Conservation (phyloP, 306 rosid species). For the Dryas drummondii region DNA sequence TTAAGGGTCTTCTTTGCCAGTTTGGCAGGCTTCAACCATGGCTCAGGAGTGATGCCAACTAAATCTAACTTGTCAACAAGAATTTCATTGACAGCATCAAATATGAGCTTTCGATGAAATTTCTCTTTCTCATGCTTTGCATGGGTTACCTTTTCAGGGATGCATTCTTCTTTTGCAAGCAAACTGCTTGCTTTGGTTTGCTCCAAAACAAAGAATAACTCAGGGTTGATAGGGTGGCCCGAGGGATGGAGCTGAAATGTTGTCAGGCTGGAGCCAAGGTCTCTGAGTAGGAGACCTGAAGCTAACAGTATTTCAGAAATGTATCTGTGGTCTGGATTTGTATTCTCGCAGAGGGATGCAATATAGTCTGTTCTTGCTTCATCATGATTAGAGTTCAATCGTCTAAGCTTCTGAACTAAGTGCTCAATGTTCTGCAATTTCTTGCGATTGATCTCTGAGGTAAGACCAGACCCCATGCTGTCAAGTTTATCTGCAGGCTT, state of each 20-base stretch:
- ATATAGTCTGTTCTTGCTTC: constrained; percentile 76
- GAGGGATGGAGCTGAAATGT: constrained; percentile 78
- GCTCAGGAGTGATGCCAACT: constrained; percentile 41
- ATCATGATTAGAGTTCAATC: constrained; percentile 68
- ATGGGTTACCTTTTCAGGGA: constrained; percentile 33
- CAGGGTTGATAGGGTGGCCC: constrained; percentile 81
- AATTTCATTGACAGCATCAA: constrained; percentile 82
- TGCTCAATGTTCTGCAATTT: constrained; percentile 70
- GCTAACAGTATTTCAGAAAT: constrained; percentile 79
- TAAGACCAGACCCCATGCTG: constrained; percentile 36
- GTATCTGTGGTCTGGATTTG: constrained; percentile 83
- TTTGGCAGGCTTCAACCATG: constrained; percentile 55
- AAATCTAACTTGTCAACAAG: constrained; percentile 50
- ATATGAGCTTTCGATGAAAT: constrained; percentile 69
- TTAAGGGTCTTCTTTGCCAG: constrained; percentile 55
- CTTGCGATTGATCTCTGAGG: constrained; percentile 62
- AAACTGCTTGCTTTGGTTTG: constrained; percentile 76
- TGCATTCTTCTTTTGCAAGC: constrained; percentile 50
- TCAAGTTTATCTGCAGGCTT: constrained; percentile 37
- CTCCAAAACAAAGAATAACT: constrained; percentile 80
- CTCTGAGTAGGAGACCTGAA: constrained; percentile 77
- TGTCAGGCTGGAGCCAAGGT: constrained; percentile 60
- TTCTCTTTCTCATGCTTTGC: constrained; percentile 44
- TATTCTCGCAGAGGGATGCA: constrained; percentile 73
- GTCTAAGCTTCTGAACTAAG: constrained; percentile 79